Evolutionary conservation across 2,329 filamentous ascomycete genomes (phyloP), one percentile per base, ranked within the genome.

Genomic region (Aspergillus sp.): DNA sequence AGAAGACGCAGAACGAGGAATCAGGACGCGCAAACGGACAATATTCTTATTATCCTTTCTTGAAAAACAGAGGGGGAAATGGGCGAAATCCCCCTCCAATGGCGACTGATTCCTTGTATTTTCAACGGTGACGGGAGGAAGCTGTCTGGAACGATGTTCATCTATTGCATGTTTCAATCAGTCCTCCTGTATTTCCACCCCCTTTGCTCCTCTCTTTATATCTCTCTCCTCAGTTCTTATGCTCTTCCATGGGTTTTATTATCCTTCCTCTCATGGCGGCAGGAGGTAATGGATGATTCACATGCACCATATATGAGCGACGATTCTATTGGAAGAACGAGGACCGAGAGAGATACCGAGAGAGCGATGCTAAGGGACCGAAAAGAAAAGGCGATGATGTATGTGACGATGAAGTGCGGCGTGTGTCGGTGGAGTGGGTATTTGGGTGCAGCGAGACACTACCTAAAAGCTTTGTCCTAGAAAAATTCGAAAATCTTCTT

Each of bases 391-490:
- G 14, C 12, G 45, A 42, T 24, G 45, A 42, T 24, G 45, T 24
- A 46, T 42, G 32, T 36, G 32, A 36, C 10, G 32, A 36, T 36
- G 45, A 11, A 9, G 22, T 47, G n/a, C 20, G 45, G 20, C 20
- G 9, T 45, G 18, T 47, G 18, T 53, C n/a, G 55, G 31, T 18
- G 56, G 50, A 24, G 20, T n/a, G 42, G 42, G 26, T 29, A 47
- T 7, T n/a, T 39, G 16, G 51, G 51, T 39, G 26, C 29, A 31
- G 24, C 11, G 22, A 56, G 16, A 39, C 16, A 58, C 42, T 26
- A 42, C 39, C 36, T 32, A 53, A 60, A 60, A 60, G 55, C 50
- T 29, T 29, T 56, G 36, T 49, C 42, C 52, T 56, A 53, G 54
- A 49, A 53, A 60, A 60, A 45, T 49, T 22, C n/a, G 46, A 54